phyloP scores from a whole-genome alignment of 768 basidiomycete species.

The Daedaleopsis nitida region DNA sequence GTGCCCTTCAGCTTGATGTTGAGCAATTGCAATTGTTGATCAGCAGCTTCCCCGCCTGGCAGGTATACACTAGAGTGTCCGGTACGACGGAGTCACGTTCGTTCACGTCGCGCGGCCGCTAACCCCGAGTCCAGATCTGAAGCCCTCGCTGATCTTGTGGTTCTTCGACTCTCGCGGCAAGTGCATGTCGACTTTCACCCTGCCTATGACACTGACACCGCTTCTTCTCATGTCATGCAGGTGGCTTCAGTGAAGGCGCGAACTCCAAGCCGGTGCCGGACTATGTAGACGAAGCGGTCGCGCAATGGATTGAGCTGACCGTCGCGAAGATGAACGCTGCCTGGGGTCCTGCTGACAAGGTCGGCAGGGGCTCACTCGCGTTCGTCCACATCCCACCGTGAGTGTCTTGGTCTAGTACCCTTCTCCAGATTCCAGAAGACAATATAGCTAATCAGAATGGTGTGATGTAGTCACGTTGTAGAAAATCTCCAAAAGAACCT shows the following conservation, averaged over 20 bases:
- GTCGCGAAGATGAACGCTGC: conserved; percentile 52
- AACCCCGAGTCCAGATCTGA: conserved; percentile 34
- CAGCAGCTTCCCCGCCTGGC: not conserved
- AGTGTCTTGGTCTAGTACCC: too few relatives aligned
- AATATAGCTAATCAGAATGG: not conserved
- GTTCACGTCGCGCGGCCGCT: not conserved
- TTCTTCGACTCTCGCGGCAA: conserved; percentile 78
- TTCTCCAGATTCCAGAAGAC: not conserved
- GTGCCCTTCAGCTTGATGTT: not conserved
- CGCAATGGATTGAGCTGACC: conserved; percentile 59
- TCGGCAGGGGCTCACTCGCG: conserved; percentile 54
- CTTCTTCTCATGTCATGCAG: conserved; percentile 25
- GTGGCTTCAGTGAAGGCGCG: conserved; percentile 50
- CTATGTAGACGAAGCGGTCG: conserved; percentile 70
- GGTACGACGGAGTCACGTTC: conserved; percentile 30
- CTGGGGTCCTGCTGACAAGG: conserved; percentile 55
- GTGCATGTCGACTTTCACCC: conserved; percentile 1
- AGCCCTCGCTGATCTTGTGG: conserved; percentile 65
- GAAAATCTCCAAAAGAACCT: conserved; percentile 37
- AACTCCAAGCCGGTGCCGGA: conserved; percentile 53
- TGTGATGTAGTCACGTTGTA: conserved; percentile 33
- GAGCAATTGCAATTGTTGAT: not conserved
- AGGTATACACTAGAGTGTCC: conserved; percentile 40
- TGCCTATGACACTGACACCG: not conserved
- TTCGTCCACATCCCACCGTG: conserved; percentile 81